Evolutionary conservation across 2,329 filamentous ascomycete species (phyloP).

Genomic region (Clonostachys rosea): DNA sequence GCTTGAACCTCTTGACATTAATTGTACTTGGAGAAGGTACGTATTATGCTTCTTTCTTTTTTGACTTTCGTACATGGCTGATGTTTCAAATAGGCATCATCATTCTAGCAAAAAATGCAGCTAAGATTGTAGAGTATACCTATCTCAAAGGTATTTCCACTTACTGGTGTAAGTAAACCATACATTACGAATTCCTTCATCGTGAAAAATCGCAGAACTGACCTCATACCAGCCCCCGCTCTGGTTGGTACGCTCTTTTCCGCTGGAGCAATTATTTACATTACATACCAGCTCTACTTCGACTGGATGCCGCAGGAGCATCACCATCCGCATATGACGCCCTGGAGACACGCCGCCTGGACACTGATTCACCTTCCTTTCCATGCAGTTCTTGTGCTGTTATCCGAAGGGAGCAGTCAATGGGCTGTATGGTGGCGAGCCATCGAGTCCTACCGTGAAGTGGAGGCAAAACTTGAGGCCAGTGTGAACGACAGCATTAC

Average conservation of each 20-base stretch:
- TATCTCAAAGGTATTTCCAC: no score
- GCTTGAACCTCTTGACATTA: constrained; percentile 59
- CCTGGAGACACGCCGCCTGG: constrained; percentile 3
- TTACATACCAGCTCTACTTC: constrained; percentile 6
- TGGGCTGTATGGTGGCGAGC: constrained; percentile 5
- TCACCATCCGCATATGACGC: constrained; percentile 5
- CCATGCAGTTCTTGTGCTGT: constrained; percentile 3
- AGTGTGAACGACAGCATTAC: neutral
- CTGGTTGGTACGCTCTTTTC: no score
- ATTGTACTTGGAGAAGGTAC: constrained; percentile 63
- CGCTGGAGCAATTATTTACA: no score
- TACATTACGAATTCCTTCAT: no score
- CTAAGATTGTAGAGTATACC: constrained; percentile 32
- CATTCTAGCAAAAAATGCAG: constrained; percentile 44
- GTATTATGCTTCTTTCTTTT: constrained; percentile 29
- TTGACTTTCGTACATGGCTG: no score
- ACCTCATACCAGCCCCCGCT: no score
- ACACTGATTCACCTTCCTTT: constrained; percentile 5
- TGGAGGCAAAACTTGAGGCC: neutral
- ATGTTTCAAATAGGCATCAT: constrained; percentile 7
- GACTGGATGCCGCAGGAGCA: constrained; percentile 4
- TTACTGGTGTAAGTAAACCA: no score
- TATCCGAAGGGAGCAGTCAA: constrained; percentile 5
- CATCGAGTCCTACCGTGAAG: constrained; percentile 2
- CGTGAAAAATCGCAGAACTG: no score